phyloP scores from a whole-genome alignment of 768 basidiomycete species.

The Pulveroboletus sp. region DNA sequence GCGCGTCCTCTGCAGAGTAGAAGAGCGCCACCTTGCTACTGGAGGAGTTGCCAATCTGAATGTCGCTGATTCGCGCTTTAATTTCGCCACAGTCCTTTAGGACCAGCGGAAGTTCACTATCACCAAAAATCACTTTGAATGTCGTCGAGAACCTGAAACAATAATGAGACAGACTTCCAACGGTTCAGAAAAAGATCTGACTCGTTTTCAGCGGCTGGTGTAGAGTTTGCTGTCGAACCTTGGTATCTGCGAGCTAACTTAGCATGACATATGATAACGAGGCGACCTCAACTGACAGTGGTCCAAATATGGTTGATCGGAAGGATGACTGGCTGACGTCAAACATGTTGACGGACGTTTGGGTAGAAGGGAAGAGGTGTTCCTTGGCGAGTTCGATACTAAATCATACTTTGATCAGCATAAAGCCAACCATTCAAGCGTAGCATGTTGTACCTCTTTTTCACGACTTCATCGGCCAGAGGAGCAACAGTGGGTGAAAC shows the following conservation, averaged over 20 bases:
- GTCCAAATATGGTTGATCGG: constrained; percentile 62
- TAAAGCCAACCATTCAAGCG: neutral
- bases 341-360: constrained; percentile 19
- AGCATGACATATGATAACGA: neutral
- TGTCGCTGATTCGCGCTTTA: constrained; percentile 34
- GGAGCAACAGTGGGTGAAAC: constrained; percentile 6
- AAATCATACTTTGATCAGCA: constrained; percentile 4
- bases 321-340: constrained; percentile 34
- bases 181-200: constrained; percentile 9
- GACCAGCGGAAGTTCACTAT: constrained; percentile 46
- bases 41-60: constrained; percentile 31
- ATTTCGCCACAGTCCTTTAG: constrained; percentile 39
- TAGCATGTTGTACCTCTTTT: constrained; percentile 19
- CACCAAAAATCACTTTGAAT: constrained; percentile 48
- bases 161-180: constrained; percentile 3
- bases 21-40: constrained; percentile 57
- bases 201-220: constrained; percentile 9
- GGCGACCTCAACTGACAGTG: constrained; percentile 42
- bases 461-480: constrained; percentile 19
- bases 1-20: constrained; percentile 44
- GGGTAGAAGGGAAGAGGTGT: constrained; percentile 42
- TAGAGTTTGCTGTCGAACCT: constrained; percentile 10
- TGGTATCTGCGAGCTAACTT: constrained; percentile 22
- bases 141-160: constrained; percentile 23
- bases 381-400: constrained; percentile 43